Percentiles rank a stretch among this genome's conserved stretches.
Conservation (phyloP, 768 basidiomycete species). For the Dacryopinax spathularia region DNA sequence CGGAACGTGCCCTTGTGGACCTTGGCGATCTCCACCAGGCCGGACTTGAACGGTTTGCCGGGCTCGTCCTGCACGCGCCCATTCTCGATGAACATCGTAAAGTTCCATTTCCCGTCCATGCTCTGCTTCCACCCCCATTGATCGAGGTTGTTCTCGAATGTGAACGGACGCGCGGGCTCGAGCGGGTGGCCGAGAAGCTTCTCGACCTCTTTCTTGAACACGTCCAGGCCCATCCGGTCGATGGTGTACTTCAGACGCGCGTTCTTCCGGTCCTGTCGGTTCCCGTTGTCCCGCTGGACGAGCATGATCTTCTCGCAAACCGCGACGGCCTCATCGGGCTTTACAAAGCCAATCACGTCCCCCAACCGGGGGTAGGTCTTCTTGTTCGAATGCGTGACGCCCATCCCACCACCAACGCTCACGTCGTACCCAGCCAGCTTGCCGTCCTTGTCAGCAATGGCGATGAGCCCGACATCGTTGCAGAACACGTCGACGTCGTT, state of each 20-base stretch:
- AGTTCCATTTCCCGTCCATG: constrained; percentile 77
- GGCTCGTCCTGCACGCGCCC: constrained; percentile 94
- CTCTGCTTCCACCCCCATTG: constrained; percentile 89
- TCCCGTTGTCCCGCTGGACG: constrained; percentile 88
- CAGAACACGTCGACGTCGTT: constrained; percentile 95
- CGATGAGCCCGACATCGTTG: constrained; percentile 94
- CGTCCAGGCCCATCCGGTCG: constrained; percentile 82
- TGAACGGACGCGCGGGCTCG: constrained; percentile 55
- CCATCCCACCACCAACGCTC: constrained; percentile 91
- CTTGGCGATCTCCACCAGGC: constrained; percentile 81
- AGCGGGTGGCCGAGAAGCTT: constrained; percentile 68
- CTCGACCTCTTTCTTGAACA: constrained; percentile 83
- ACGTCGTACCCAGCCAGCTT: constrained; percentile 89
- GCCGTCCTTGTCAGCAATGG: constrained; percentile 63
- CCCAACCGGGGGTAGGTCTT: constrained; percentile 91
- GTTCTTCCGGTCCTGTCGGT: constrained; percentile 66
- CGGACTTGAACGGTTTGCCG: constrained; percentile 80
- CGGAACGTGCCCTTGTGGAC: constrained; percentile 89
- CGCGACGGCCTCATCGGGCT: constrained; percentile 63
- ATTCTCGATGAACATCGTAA: constrained; percentile 92
- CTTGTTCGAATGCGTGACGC: constrained; percentile 97
- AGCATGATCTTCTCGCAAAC: constrained; percentile 91
- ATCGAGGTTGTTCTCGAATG: constrained; percentile 81
- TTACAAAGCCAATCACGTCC: constrained; percentile 85
- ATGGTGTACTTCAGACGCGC: constrained; percentile 93